phyloP scores from a whole-genome alignment of 495 filamentous ascomycete genomes.

The Aspergillus sclerotioniger region DNA sequence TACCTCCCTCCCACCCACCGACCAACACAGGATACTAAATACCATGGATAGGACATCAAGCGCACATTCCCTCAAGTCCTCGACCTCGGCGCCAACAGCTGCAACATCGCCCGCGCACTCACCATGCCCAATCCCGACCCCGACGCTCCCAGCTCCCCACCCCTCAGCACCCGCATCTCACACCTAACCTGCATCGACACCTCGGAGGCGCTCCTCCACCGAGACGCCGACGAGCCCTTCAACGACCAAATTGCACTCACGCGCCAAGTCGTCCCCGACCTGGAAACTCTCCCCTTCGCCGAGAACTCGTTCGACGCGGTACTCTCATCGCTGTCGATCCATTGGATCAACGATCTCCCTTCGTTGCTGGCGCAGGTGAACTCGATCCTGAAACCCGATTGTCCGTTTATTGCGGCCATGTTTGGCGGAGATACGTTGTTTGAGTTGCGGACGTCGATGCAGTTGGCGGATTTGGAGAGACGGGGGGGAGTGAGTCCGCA shows the following conservation, averaged over 20 bases:
- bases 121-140: conserved; percentile 65
- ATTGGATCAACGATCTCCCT: conserved; percentile 98
- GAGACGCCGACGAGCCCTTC: conserved; percentile 74
- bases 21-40: neutral
- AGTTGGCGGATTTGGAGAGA: conserved; percentile 86
- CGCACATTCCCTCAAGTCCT: conserved; percentile 80
- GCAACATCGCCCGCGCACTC: conserved; percentile 84
- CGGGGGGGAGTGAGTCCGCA: conserved; percentile 84
- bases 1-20: neutral
- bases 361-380: conserved; percentile 78
- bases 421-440: conserved; percentile 91
- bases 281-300: conserved; percentile 74
- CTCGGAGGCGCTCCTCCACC: conserved; percentile 72
- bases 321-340: conserved; percentile 79
- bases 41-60: conserved; percentile 74
- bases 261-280: conserved; percentile 64
- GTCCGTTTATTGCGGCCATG: conserved; percentile 93
- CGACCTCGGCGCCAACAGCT: conserved; percentile 92
- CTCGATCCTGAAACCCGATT: conserved; percentile 80
- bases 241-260: conserved; percentile 68
- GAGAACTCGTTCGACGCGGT: conserved; percentile 84
- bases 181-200: conserved; percentile 79
- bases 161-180: conserved; percentile 63
- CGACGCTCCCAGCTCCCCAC: conserved; percentile 51
- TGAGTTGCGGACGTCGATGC: conserved; percentile 90